Conservation (phyloP, 306 rosid species). For the Rosa persica region DNA sequence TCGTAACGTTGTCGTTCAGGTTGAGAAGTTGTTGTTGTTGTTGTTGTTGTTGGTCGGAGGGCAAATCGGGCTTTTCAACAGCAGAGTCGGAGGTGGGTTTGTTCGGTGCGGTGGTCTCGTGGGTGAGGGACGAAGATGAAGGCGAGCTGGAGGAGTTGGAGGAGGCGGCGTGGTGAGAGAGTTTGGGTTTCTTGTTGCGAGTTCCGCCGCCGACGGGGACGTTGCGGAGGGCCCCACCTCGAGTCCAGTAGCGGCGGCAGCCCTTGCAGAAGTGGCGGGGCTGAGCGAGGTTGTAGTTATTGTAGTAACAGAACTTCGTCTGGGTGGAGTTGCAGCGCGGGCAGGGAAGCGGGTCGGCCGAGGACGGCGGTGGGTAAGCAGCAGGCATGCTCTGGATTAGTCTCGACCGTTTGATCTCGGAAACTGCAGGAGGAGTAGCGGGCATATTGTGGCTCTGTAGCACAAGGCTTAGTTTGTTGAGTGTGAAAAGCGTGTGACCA, state of each 20-base stretch:
- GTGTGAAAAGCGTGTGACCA: not conserved
- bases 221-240: conserved; percentile 52
- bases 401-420: not conserved
- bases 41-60: not conserved
- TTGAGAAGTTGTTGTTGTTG: not conserved
- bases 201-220: conserved; percentile 57
- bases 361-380: conserved; percentile 31
- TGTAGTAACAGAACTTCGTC: conserved; percentile 65
- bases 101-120: conserved; percentile 1
- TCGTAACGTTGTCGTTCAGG: not conserved
- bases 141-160: conserved; percentile 21
- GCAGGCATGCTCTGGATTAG: conserved; percentile 11
- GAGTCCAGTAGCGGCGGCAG: conserved; percentile 67
- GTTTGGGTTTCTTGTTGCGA: conserved; percentile 47
- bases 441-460: not conserved
- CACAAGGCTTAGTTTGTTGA: not conserved
- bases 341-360: conserved; percentile 40
- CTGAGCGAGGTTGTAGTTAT: conserved; percentile 58
- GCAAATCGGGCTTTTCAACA: not conserved
- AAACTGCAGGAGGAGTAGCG: not conserved
- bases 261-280: conserved; percentile 60
- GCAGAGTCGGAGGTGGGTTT: conserved; percentile 13
- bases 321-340: conserved; percentile 51
- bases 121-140: conserved; percentile 29
- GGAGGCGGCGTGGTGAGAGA: conserved; percentile 29